Base-by-base conservation (phyloP, 192 early-diverging fungal genomes). In the Linnemannia schmuckeri region DNA sequence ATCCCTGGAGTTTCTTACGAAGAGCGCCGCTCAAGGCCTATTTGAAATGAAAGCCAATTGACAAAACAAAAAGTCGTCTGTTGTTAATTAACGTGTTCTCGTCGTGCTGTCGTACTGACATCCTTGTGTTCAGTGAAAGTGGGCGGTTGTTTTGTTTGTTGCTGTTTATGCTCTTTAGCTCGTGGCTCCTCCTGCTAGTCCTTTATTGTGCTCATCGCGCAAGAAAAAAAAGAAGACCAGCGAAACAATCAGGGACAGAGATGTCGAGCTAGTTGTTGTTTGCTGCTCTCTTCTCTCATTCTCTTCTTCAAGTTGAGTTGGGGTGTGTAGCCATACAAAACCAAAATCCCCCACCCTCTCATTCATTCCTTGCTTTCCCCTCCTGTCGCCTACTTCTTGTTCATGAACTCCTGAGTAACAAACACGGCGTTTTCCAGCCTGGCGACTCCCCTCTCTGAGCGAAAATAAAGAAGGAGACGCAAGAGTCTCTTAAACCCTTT, bases 1-100 rank as follows among this genome's bases (percentile, higher is more conserved):
- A 90, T 24, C 89, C 89, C 76, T 88, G 88, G 24, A 89, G 72
- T 78, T 89, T 89, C 75, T 89, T 89, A 71, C 85, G 85, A 35
- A 89, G 85, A 54, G 80, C 72, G 40, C 82, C 77, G 75, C 79
- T 81, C 42, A 76, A 42, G 22, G 84, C 22, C 84, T 87, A 82
- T 24, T 49, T 30, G 15, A 7, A 42, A n/a, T 3, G 18, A 22
- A 46, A 38, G 42, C 24, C n/a, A 63, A 30, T 35, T 22, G 7
- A 47, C 6, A 38, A 22, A 12, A 49, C 27, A 37, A 57, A 52
- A 37, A 54, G 46, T 0, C 15, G 37, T 30, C 27, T 57, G 35
- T 52, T 37, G 33, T 33, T 66, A 66, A 66, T 30, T 33, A 30
- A 57, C 61, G 30, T 66, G 61, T 66, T 66, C 61, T 66, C 12